A percentile compares a stretch with the other conserved stretches of the same genome.
phyloP scores from a whole-genome alignment of 106 monocot species.

The Cymbidium sinense region DNA sequence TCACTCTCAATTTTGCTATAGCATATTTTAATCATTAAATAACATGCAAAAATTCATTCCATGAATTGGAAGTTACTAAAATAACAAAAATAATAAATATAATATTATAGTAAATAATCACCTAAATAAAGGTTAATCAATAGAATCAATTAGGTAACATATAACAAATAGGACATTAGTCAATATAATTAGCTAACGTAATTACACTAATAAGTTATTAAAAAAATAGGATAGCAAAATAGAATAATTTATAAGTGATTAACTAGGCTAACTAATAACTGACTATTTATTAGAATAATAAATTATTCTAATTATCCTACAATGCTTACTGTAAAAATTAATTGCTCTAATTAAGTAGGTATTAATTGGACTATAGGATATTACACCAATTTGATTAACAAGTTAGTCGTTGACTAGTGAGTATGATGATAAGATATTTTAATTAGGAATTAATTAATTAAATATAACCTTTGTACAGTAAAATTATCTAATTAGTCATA shows the following conservation, averaged over 20 bases:
- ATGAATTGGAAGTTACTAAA: background rate
- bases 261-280: background rate
- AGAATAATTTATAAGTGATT: background rate
- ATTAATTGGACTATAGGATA: background rate
- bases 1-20: background rate
- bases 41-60: background rate
- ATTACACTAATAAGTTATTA: background rate
- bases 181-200: background rate
- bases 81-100: background rate
- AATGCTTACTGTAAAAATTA: too few species aligned
- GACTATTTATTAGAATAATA: background rate
- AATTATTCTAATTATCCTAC: background rate
- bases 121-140: too few species aligned
- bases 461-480: background rate
- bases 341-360: too few species aligned
- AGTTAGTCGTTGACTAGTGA: background rate
- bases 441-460: background rate
- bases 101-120: too few species aligned
- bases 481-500: background rate
- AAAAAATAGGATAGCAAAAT: background rate
- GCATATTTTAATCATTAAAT: background rate
- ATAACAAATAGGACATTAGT: too few species aligned
- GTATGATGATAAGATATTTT: background rate
- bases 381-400: too few species aligned
- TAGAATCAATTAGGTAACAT: too few species aligned